phyloP scores from a whole-genome alignment of 2,329 filamentous ascomycete genomes.

The Trichoderma cornu-damae region DNA sequence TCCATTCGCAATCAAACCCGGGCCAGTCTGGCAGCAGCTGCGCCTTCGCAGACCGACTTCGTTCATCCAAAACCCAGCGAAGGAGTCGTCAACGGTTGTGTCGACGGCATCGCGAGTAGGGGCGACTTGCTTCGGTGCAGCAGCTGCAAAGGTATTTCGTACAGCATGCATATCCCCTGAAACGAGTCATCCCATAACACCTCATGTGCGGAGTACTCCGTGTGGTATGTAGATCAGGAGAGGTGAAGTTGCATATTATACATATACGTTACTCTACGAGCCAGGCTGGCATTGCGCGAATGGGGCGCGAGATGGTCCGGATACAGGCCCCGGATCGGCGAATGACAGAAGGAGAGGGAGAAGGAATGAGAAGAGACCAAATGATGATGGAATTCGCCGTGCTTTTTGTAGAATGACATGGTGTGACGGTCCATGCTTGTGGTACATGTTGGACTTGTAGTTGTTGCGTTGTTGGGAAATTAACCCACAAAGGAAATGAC shows the following conservation, averaged over 20 bases:
- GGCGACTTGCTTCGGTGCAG: background rate
- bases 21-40: background rate
- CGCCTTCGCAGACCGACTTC: conserved; percentile 5
- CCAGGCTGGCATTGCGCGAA: background rate
- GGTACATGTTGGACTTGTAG: too few relatives aligned
- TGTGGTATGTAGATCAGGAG: background rate
- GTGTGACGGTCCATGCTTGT: background rate
- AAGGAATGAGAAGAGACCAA: too few relatives aligned
- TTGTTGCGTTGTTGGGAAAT: background rate
- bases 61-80: background rate
- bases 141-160: background rate
- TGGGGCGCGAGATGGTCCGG: background rate
- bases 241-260: too few relatives aligned
- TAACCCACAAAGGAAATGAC: background rate
- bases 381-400: background rate
- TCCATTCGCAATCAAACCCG: conserved; percentile 15
- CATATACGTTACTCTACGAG: too few relatives aligned
- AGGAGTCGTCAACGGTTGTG: conserved; percentile 7
- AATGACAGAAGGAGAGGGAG: background rate
- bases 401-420: background rate
- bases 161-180: background rate
- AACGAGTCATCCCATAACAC: background rate
- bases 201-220: background rate
- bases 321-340: background rate
- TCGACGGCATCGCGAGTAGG: background rate